Evolutionary conservation across 2,329 filamentous ascomycete species (phyloP), one percentile per base, ranked within the genome.

Genomic region (Cercospora sp.): DNA sequence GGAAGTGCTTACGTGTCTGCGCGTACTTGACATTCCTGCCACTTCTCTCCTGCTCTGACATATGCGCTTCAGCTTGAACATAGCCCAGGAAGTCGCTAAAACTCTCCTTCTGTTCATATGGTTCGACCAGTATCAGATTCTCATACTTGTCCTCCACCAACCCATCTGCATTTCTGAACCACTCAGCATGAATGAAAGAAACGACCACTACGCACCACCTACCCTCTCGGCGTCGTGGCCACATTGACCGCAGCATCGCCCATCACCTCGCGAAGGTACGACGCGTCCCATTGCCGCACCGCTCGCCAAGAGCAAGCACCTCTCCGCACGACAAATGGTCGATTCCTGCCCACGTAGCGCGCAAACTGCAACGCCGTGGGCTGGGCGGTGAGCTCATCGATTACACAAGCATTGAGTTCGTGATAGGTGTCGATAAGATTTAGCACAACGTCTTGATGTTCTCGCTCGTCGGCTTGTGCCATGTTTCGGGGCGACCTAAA

Each of bases 301-400:
- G 91, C 90, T 45, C 82, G 80, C 90, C 91, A 94, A 40, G 84
- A 79, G 0, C 75, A 76, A 1, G 90, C 90, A 3, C 85, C 90
- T 16, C 57, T 43, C 16, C 90, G 85, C 30, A 94, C 82, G 2
- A 94, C 86, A 73, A 94, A 94, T 0, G 92, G 92, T 1, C 88
- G 86, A 76, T 94, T 95, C 40, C 83, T 85, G 16, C 90, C 85
- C 21, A 94, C 91, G 78, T 88, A 90, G 74, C 90, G 87, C 88
- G 93, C 90, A 77, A 94, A 94, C 75, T 94, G 90, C 5, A 95
- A 85, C 0, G 92, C 86, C 30, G 89, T 91, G 3, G 92, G 92
- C 60, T 90, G 87, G 51, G 86, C 82, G 30, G 40, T 32, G 2
- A 93, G 83, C 72, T 89, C 87, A 57, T 90, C 86, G 66, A 93